phyloP scores from a whole-genome alignment of 176 grass and related monocot species.

The Zea mays region Zm-B73-REFERENCE-NAM-5.0 NC_050101.1:124714001-124714500 shows the following conservation, averaged over 20 bases:
- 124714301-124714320: constrained; percentile 87
- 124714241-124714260: not conserved
- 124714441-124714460: not conserved
- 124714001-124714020: too few relatives aligned
- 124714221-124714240: not conserved
- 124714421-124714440: not conserved
- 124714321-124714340: constrained; percentile 78
- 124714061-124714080: not conserved
- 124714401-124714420: constrained; percentile 56
- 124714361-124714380: constrained; percentile 69
- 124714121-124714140: not conserved
- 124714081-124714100: not conserved
- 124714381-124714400: constrained; percentile 94
- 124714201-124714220: not conserved
- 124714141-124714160: constrained; percentile 1
- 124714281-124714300: constrained; percentile 18
- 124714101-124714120: not conserved
- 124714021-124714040: too few relatives aligned
- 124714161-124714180: not conserved
- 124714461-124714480: not conserved
- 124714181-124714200: not conserved
- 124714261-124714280: constrained; percentile 5
- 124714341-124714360: constrained; percentile 79
- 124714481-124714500: constrained; percentile 4
- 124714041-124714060: not conserved